Base-by-base conservation (phyloP, 805 yeast genomes). In the Candida anglica region DNA sequence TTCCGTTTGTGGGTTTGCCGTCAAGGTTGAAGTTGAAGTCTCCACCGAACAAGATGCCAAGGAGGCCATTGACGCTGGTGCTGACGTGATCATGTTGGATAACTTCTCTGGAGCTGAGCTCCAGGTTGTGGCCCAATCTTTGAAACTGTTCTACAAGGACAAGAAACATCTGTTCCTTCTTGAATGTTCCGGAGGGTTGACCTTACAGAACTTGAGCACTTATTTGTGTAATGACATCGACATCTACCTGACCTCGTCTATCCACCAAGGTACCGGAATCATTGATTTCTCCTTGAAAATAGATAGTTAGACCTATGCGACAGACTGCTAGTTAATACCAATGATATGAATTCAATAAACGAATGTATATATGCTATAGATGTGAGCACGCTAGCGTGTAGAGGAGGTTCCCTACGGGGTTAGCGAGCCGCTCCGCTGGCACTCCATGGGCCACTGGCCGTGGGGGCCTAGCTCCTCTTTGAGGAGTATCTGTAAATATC, bases 21-120 rank as follows among this genome's bases (percentile, higher is more conserved):
- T 83, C 24, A 89, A 89, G 59, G 83, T 89, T 36, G 98, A 89
- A 58, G 97, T 89, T 22, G 98, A 89, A 59, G 89, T 88, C 38
- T 88, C 86, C 56, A 66, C 74, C 37, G 95, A 85, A 53, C 76
- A 62, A 4, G 96, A 88, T 50, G 98, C 98, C 2, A 69, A 73
- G 43, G 97, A 91, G 55, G 98, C 98, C 17, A 91, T 91, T 48
- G 76, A 67, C 11, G 95, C 97, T 1, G 97, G 98, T 9, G 97
- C 97, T 0, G 98, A 89, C 57, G 85, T 91, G 15, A 81, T 91
- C 40, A 89, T 89, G 98, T 71, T 89, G 51, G 98, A 89, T 53
- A 89, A 89, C 56, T 91, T 91, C 57, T 53, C 69, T 3, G 86
- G 87, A 2, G 74, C 69, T 1, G 82, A 71, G 13, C 66, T 89